Conservation (phyloP, 1,284 basidiomycete genomes). For the Ustilago trichophora region DNA sequence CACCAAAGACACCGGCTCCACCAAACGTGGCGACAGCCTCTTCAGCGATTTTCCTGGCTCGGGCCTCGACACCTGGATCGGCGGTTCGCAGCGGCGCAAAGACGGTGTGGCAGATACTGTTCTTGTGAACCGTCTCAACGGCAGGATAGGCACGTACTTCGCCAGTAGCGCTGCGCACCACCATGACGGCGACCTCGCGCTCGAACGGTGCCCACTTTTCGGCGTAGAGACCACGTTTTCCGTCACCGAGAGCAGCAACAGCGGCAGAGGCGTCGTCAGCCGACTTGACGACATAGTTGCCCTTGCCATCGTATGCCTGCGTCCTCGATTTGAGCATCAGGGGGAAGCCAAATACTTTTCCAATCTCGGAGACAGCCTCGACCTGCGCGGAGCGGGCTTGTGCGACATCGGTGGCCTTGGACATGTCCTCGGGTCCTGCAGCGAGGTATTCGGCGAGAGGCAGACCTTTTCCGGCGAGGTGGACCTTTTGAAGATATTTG, state of each 20-base stretch:
- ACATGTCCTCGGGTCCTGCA: conserved; percentile 69
- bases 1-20: conserved; percentile 95
- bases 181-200: conserved; percentile 96
- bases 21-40: conserved; percentile 79
- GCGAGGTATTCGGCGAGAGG: conserved; percentile 78
- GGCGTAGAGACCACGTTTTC: conserved; percentile 76
- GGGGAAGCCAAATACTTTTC: conserved; percentile 77
- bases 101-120: conserved; percentile 93
- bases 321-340: conserved; percentile 96
- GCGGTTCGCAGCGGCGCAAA: conserved; percentile 75
- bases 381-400: conserved; percentile 68
- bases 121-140: conserved; percentile 94
- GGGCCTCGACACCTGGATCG: conserved; percentile 71
- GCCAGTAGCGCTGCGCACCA: conserved; percentile 77
- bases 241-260: conserved; percentile 70
- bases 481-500: conserved; percentile 88
- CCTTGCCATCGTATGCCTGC: conserved; percentile 93
- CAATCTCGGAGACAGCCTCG: conserved; percentile 38
- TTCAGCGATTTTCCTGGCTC: conserved; percentile 81
- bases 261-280: conserved; percentile 73
- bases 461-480: conserved; percentile 68
- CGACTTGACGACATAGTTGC: conserved; percentile 81
- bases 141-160: conserved; percentile 85
- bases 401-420: conserved; percentile 69
- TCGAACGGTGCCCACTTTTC: conserved; percentile 92